Evolutionary conservation across 2,329 filamentous ascomycete genomes (phyloP), one percentile per base, ranked within the genome.

Genomic region (Monosporascus sp.): DNA sequence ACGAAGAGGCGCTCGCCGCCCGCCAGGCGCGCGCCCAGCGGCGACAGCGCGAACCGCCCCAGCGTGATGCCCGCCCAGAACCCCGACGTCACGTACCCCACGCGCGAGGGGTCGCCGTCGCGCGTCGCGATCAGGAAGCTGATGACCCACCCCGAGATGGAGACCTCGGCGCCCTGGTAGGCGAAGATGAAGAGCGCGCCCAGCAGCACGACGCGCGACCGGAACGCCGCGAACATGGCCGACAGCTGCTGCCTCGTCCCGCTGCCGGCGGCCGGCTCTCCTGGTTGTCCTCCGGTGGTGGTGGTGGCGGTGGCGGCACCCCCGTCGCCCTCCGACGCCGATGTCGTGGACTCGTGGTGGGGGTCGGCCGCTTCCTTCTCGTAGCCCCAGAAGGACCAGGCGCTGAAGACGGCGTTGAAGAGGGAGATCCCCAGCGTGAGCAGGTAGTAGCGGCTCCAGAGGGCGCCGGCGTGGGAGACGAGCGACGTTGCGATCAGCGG

Each of bases 151-250:
- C 90, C 90, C 0, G 87, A 90, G 59, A 93, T 89, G 16, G 85
- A 86, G 17, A 95, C 90, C 70, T 95, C 90, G 37, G 88, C 87
- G 36, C 90, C 90, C 70, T 94, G 89, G 69, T 96, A 95, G 26
- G 85, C 83, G 68, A 95, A 94, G 68, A 94, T 88, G 74, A 94
- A 94, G 9, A 90, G 69, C 0, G 90, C 86, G 3, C 89, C 88
- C 0, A 94, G 77, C 1, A 94, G 70, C 0, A 91, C 89, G 5
- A 85, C 78, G 34, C 81, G 67, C 73, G 76, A 63, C 70, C 74
- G 71, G 66, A 80, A 67, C 56, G 75, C 73, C 63, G 79, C 58
- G 48, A 79, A 62, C 75, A 82, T 76, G 49, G 72, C 73, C 9
- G 69, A 61, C 24, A 76, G 57, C 43, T 70, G 64, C 24, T 27